These are phyloP conservation scores for Selaginella tamariscina DNA, from an alignment of 75 land plant genomes.

Conservation along the genomic window DNA sequence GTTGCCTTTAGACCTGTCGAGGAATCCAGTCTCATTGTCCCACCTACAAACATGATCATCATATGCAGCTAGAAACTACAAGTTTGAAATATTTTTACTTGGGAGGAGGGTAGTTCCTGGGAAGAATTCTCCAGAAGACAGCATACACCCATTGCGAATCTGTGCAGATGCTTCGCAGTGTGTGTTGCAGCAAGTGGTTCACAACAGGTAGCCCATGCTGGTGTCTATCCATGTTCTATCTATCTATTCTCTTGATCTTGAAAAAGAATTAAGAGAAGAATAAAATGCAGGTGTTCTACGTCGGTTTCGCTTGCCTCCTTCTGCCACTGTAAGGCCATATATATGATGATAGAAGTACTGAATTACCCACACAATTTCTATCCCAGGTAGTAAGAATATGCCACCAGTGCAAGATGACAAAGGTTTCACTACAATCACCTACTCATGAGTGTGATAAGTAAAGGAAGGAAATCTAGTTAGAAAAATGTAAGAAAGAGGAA, in stretches of 20 bases:
- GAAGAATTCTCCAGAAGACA: constrained; percentile 92
- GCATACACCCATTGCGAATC: constrained; percentile 91
- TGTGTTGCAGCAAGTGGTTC: constrained; percentile 47
- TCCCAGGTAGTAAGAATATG: neutral
- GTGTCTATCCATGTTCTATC: neutral
- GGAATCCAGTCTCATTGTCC: constrained; percentile 57
- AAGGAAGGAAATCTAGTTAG: neutral
- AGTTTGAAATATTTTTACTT: constrained; percentile 36
- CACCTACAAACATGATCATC: constrained; percentile 35
- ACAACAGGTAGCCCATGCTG: neutral
- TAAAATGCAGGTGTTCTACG: no score
- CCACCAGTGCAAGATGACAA: neutral
- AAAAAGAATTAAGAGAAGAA: neutral
- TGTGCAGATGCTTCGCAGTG: constrained; percentile 60
- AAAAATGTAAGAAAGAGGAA: neutral
- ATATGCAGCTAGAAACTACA: neutral
- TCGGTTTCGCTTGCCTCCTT: no score
- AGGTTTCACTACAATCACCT: neutral
- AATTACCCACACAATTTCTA: neutral
- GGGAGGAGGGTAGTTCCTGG: constrained; percentile 91
- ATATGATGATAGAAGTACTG: neutral
- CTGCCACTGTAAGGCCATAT: no score
- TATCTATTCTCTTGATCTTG: no score
- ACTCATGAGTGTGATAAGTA: neutral
- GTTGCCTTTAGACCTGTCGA: constrained; percentile 79